Evolutionary conservation across 2,329 filamentous ascomycete genomes (phyloP), one percentile per base, ranked within the genome.

Genomic region (Drechslerella dactyloides): DNA sequence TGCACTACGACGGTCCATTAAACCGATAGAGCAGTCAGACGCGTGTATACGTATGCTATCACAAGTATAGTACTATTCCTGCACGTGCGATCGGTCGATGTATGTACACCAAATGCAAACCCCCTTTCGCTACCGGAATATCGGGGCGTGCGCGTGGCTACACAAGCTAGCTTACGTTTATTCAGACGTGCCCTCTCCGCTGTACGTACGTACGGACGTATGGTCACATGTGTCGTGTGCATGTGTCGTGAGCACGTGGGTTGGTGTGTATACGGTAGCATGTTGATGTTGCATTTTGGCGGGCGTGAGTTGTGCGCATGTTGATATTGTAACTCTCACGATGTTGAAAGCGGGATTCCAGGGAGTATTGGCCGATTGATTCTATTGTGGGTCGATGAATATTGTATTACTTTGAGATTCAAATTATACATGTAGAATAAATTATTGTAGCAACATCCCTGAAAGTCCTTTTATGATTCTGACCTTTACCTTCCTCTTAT

Each of bases 261-360:
- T 8, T 19, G 27, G 19, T 48, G 4, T 21, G 8, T 19, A 23
- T 48, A 21, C 4, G 8, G n/a, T 19, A 23, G n/a, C 11, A 48
- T 23, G 44, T 48, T 48, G 44, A 48, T 48, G 44, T 48, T 48
- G 44, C 44, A 48, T 48, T 48, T 48, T 48, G 17, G 17, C 6
- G 19, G 19, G 11, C 6, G 15, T 15, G n/a, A 19, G 44, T 48
- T 48, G 44, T 10, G 21, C 5, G 15, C 11, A 13, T 33, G 40
- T 44, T 33, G 4, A 8, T 8, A 13, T 42, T 42, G 13, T 17
- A 42, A 13, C 13, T 42, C 37, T 17, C 3, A 13, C 5, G 37
- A 15, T 33, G 27, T 33, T 4, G 27, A 33, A 8, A 33, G n/a
- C n/a, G n/a, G n/a, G n/a, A n/a, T n/a, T n/a, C n/a, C n/a, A n/a